phyloP scores from a whole-genome alignment of 2,329 filamentous ascomycete species.

The Talaromyces sp. region DNA sequence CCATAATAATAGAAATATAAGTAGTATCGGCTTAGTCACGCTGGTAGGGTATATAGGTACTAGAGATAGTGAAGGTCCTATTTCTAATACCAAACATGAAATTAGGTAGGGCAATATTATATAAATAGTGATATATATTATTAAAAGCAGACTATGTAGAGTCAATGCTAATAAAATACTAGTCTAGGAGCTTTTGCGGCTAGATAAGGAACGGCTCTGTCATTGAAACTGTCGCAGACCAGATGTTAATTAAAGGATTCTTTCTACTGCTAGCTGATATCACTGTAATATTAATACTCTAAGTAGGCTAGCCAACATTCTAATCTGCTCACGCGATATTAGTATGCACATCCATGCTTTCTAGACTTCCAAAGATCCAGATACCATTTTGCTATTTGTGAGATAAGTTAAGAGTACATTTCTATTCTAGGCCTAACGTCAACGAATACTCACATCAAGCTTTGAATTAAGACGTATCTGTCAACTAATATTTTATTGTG shows the following conservation, averaged over 20 bases:
- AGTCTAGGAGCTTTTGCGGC: slow-evolving; percentile 9
- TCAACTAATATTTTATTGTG: not conserved
- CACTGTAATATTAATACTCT: slow-evolving; percentile 9
- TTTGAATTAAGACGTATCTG: not conserved
- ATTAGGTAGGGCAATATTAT: not conserved
- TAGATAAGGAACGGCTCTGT: not conserved
- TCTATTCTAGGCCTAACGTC: slow-evolving; percentile 1
- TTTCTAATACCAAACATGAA: slow-evolving; percentile 2
- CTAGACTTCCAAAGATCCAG: not conserved
- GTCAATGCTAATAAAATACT: not conserved
- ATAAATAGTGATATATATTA: slow-evolving; percentile 2
- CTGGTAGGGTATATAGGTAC: slow-evolving; percentile 7
- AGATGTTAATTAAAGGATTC: slow-evolving; percentile 7
- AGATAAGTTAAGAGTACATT: slow-evolving; percentile 1
- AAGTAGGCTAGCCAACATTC: not conserved
- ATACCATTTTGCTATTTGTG: slow-evolving; percentile 6
- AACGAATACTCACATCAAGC: not conserved
- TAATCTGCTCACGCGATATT: slow-evolving; percentile 1
- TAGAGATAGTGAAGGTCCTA: slow-evolving; percentile 3
- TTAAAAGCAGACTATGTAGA: slow-evolving; percentile 4
- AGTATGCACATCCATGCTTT: not conserved
- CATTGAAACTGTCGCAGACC: not conserved
- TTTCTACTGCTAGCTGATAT: not conserved
- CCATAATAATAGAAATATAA: not conserved
- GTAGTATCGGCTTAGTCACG: not conserved